phyloP scores from a whole-genome alignment of 345 rosid species.

The Eucalyptus erythrocorys region DNA sequence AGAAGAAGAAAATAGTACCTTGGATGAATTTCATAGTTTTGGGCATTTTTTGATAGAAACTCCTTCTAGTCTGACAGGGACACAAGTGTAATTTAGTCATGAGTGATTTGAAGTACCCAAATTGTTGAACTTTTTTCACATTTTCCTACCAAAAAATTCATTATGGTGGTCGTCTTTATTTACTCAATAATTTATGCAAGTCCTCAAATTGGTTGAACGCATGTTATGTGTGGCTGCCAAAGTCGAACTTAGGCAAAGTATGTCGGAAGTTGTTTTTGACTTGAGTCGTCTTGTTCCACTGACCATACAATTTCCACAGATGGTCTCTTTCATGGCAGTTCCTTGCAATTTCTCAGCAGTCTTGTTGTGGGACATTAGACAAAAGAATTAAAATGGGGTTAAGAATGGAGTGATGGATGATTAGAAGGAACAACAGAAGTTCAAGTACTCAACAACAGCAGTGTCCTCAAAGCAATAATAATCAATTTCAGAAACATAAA shows the following conservation, averaged over 20 bases:
- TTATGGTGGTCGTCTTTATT: neutral
- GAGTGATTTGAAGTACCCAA: neutral
- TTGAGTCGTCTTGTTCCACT: too few relatives aligned
- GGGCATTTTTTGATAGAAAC: rapidly evolving
- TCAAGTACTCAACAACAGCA: neutral
- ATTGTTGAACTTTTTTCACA: neutral
- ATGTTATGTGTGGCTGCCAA: neutral
- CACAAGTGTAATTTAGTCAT: neutral
- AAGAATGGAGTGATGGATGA: neutral
- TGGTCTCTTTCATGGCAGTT: too few relatives aligned
- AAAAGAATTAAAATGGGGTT: neutral
- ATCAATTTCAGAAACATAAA: neutral
- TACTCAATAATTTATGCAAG: neutral
- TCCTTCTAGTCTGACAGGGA: rapidly evolving
- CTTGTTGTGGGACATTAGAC: neutral
- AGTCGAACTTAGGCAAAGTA: too few relatives aligned
- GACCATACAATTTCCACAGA: too few relatives aligned
- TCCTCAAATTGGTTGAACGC: neutral
- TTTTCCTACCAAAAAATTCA: neutral
- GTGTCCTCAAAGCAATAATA: neutral
- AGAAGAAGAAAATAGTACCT: neutral
- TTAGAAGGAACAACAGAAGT: too few relatives aligned
- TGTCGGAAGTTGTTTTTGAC: too few relatives aligned
- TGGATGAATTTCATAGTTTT: neutral
- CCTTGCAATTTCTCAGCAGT: too few relatives aligned